Evolutionary conservation across 257 asterid genomes (phyloP), one percentile per base, ranked within the genome.

Genomic region (Solanum okadae): DNA sequence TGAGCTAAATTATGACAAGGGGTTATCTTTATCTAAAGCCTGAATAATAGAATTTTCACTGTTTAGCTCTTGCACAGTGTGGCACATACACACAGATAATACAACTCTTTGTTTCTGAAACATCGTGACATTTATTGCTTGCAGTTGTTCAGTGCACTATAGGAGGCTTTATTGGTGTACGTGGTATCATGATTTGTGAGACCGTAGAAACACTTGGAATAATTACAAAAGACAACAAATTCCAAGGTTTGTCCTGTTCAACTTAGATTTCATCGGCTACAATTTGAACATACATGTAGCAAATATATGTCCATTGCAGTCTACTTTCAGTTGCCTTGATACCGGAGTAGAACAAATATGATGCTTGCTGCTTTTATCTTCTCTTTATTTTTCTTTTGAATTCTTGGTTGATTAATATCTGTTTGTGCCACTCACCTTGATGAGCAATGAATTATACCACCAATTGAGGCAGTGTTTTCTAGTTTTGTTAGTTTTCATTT

Each of bases 121-220:
- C 59, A 77, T n/a, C 25, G 23, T 38, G 59, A 33, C 59, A 38
- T n/a, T 87, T 37, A 33, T 34, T 72, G 88, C 89, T 86, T 86
- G 91, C 91, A 95, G 98, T 97, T 92, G 96, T 92, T 90, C 90
- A 91, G 61, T 94, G 98, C 92, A 94, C 92, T 88, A 65, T 87
- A 88, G 89, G 71, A 83, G 82, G 92, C 89, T 90, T 92, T 76
- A 72, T 84, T 70, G 99, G 98, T 88, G 87, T 93, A 71, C 87
- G 27, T 83, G 99, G 99, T 90, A 93, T 97, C 92, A 93, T 97
- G 95, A 89, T 97, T 61, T 94, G 95, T 86, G 98, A 95, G 92
- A 95, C 98, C 90, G 92, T 93, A 85, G 98, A 97, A 91, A 94
- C 98, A 88, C 91, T 97, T 89, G 96, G 99, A 90, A 94, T 97